Percentiles rank a stretch among this genome's conserved stretches.
phyloP scores from a whole-genome alignment of 2,329 filamentous ascomycete genomes.

The Fonsecaea pedrosoi region DNA sequence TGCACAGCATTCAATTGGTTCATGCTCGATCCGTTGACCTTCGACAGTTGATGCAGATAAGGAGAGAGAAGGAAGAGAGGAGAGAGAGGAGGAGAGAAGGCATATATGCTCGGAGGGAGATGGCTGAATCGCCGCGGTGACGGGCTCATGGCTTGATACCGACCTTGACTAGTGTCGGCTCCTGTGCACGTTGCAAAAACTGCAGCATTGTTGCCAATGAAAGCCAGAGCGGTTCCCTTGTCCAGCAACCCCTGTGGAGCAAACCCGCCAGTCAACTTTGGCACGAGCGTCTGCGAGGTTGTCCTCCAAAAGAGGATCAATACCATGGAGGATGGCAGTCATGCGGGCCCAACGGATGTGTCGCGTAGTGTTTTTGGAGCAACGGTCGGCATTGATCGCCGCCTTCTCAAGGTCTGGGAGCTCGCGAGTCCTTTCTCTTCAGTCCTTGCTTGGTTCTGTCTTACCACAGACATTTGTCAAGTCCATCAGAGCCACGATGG shows the following conservation, averaged over 20 bases:
- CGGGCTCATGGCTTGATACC: too few species aligned
- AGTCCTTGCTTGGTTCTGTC: too few species aligned
- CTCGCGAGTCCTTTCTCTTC: slow-evolving; percentile 18
- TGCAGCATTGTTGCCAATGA: slow-evolving; percentile 1
- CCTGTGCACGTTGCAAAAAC: not conserved
- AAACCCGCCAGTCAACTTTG: not conserved
- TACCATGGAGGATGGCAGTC: slow-evolving; percentile 19
- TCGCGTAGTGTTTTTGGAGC: slow-evolving; percentile 73
- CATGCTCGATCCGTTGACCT: too few species aligned
- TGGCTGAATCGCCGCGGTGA: too few species aligned
- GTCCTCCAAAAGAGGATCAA: slow-evolving; percentile 16
- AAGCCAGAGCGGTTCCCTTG: not conserved
- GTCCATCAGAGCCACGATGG: too few species aligned
- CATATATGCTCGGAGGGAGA: too few species aligned
- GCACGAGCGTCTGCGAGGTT: not conserved
- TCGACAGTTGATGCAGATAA: too few species aligned
- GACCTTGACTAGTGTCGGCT: not conserved
- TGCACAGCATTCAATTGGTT: too few species aligned
- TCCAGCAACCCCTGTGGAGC: not conserved
- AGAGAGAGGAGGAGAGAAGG: too few species aligned
- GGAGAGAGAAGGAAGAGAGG: too few species aligned
- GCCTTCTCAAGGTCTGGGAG: slow-evolving; percentile 67
- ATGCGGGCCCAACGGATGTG: slow-evolving; percentile 67
- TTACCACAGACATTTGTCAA: too few species aligned
- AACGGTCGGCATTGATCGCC: slow-evolving; percentile 67